Evolutionary conservation across 2,329 filamentous ascomycete species (phyloP).

Genomic region (Xylaria sp.): DNA sequence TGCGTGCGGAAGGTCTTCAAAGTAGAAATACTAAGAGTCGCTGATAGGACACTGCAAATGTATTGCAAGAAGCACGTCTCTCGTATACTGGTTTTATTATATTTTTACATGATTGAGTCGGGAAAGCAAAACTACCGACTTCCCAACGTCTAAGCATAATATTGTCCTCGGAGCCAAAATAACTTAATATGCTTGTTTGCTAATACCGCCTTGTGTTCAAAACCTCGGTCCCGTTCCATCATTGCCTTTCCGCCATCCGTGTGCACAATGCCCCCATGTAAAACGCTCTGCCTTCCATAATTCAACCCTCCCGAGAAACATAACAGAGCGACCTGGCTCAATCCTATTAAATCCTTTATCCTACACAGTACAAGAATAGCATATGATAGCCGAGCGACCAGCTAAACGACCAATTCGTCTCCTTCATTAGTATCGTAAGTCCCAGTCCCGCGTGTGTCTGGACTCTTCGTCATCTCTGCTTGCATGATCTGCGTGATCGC

Average conservation of each 20-base stretch:
- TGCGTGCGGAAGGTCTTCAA: neutral
- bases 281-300: neutral
- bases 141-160: neutral
- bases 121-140: neutral
- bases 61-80: neutral
- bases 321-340: conserved; percentile 4
- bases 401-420: neutral
- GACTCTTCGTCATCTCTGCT: neutral
- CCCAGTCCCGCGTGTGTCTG: conserved; percentile 14
- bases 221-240: conserved; percentile 10
- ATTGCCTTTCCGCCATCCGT: conserved; percentile 10
- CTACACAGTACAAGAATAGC: conserved; percentile 25
- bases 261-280: neutral
- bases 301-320: neutral
- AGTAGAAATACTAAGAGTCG: neutral
- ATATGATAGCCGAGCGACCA: conserved; percentile 7
- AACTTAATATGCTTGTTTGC: neutral
- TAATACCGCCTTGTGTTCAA: neutral
- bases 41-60: neutral
- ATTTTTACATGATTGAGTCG: conserved; percentile 3
- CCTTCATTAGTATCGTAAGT: conserved; percentile 18
- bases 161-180: neutral
- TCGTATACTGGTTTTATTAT: conserved; percentile 11
- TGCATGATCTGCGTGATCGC: conserved; percentile 34
- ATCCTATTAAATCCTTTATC: conserved; percentile 11